These are phyloP conservation scores for Mallotus repandus DNA, from an alignment of 441 rosid genomes.

Conservation along the genomic window DNA sequence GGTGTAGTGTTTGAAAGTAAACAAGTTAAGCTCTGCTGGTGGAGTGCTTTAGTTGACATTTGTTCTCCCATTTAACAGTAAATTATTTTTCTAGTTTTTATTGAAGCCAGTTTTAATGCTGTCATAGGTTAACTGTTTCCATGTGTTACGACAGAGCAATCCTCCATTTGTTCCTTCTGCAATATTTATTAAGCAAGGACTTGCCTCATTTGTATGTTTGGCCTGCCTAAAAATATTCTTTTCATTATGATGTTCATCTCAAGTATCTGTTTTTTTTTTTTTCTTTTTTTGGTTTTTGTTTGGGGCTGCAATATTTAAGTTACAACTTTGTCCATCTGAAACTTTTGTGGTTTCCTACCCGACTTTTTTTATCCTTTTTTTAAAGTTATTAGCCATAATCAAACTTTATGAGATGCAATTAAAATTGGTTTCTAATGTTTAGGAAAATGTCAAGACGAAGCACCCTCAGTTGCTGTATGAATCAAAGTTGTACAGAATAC, in stretches of 20 bases:
- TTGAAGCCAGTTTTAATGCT: constrained; percentile 16
- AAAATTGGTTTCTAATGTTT: constrained; percentile 16
- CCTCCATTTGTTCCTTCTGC: constrained; percentile 85
- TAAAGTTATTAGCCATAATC: no score
- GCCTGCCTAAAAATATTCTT: constrained; percentile 8
- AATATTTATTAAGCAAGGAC: constrained; percentile 89
- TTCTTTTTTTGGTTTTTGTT: no score
- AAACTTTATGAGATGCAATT: background rate
- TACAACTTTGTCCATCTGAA: background rate
- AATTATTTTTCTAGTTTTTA: constrained; percentile 10
- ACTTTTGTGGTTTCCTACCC: background rate
- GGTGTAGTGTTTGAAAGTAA: no score
- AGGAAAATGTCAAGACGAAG: constrained; percentile 96
- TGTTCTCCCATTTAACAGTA: background rate
- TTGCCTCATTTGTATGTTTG: constrained; percentile 79
- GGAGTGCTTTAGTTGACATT: background rate
- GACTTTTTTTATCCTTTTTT: no score
- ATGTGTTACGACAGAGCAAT: constrained; percentile 94
- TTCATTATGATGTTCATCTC: background rate
- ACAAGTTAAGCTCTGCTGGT: no score
- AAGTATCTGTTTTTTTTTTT: no score
- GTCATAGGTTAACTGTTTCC: constrained; percentile 95
- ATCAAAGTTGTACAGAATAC: constrained; percentile 85
- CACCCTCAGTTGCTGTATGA: constrained; percentile 96
- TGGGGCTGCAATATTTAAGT: no score